A percentile compares a stretch with the other conserved stretches of the same genome.
Evolutionary conservation across 192 early-diverging fungal genomes (phyloP).

Genomic region (Backusella circina): DNA sequence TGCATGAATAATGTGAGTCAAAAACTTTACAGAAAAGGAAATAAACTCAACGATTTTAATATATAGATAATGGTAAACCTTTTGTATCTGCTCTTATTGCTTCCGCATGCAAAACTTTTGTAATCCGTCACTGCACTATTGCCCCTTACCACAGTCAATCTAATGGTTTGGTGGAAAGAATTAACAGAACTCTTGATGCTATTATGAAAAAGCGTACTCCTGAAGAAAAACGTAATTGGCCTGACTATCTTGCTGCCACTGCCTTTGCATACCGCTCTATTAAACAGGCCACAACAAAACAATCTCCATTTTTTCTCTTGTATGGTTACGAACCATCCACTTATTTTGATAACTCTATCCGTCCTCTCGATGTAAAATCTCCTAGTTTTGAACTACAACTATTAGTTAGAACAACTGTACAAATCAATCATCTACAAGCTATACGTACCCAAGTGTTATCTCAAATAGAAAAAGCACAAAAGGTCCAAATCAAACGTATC

Average conservation of each 20-base stretch:
- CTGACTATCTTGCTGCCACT: background rate
- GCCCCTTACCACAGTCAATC: background rate
- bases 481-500: background rate
- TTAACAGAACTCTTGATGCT: background rate
- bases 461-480: background rate
- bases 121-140: background rate
- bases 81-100: background rate
- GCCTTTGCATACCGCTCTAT: background rate
- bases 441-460: background rate
- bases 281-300: background rate
- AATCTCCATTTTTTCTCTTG: background rate
- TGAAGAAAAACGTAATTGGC: background rate
- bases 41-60: too few relatives aligned
- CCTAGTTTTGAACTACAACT: background rate
- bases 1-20: too few relatives aligned
- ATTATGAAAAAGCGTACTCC: background rate
- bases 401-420: background rate
- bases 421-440: background rate
- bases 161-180: background rate
- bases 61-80: background rate
- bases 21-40: too few relatives aligned
- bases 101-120: background rate
- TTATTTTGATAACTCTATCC: background rate
- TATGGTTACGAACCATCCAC: background rate
- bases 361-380: background rate